Base-by-base conservation (phyloP, 768 basidiomycete species). In the Suillus paluster region DNA sequence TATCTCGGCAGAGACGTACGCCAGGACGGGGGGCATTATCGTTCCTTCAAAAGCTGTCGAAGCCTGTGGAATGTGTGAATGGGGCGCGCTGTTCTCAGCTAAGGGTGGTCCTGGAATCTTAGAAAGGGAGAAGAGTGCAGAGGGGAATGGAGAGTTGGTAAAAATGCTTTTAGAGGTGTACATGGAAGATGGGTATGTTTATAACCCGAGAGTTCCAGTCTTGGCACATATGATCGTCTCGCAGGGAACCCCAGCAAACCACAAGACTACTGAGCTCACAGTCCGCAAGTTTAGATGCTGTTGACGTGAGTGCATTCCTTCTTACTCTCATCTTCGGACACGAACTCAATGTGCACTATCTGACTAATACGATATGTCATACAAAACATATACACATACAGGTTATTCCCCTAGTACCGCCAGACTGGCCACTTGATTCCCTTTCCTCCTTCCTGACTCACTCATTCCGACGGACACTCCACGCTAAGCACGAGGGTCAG, bases 1-100 rank as follows among this genome's bases (percentile, higher is more conserved):
- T 0, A 77, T 84, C 0, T 91, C 93, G 3, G 93, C 95, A 0
- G 94, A 97, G 70, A 83, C 88, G 5, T 97, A 95, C 73, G 97
- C 95, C 68, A 84, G 89, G 1, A 84, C 90, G 36, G 88, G 87
- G 19, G 94, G 95, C 5, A 84, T 86, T 23, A 83, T 97, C 25
- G 77, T 97, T 88, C 42, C 86, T 82, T 25, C 83, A 80, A 68
- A 84, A 79, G 67, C 77, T 75, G 48, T 91, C 83, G 91, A 84
- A 80, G 14, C 76, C 64, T 61, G 77, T 78, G 56, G 74, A 84
- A 27, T 84, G 83, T 60, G 76, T 68, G 69, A 68, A 56, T 75
- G 70, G 73, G 70, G 50, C 38, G 64, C 45, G 59, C 75, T 66
- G 71, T 76, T 75, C 9, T 38, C 55, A 65, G 62, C 49, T 50